Conservation (phyloP, 208 protist genomes). For the Crithidia brevicula region DNA sequence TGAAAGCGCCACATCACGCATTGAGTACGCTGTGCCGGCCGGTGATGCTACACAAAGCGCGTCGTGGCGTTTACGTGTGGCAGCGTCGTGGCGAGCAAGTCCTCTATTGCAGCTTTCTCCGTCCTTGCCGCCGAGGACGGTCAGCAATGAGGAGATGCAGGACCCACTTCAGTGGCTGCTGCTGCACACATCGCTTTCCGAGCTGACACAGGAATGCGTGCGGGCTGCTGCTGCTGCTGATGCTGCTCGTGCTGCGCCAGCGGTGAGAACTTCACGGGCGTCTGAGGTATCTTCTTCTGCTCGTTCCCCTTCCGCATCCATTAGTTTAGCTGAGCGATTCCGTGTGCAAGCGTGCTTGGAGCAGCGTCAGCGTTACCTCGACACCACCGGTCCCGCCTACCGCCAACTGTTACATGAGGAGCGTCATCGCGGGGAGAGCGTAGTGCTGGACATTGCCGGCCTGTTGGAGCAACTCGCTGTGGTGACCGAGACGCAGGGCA, state of each 20-base stretch:
- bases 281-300: too few species aligned
- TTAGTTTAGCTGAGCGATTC: slow-evolving; percentile 14
- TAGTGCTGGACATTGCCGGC: slow-evolving; percentile 55
- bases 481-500: slow-evolving; percentile 41
- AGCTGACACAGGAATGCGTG: slow-evolving; percentile 4
- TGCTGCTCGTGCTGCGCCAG: neutral
- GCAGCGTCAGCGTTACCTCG: slow-evolving; percentile 24
- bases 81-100: too few species aligned
- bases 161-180: slow-evolving; percentile 21
- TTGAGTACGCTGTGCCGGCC: too few species aligned
- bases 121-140: too few species aligned
- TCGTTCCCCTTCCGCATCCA: neutral
- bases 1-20: neutral
- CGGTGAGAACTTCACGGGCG: too few species aligned
- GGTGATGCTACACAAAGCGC: too few species aligned
- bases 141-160: too few species aligned
- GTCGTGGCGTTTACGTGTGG: too few species aligned
- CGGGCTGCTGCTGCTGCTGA: neutral
- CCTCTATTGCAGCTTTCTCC: too few species aligned
- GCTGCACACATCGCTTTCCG: slow-evolving; percentile 12
- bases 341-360: slow-evolving; percentile 12
- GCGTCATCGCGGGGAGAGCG: slow-evolving; percentile 39
- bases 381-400: slow-evolving; percentile 29
- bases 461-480: slow-evolving; percentile 57
- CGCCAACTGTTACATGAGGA: slow-evolving; percentile 40